These are phyloP conservation scores for Candida patagonica DNA, from an alignment of 805 yeast species.

Conservation along the genomic window DNA sequence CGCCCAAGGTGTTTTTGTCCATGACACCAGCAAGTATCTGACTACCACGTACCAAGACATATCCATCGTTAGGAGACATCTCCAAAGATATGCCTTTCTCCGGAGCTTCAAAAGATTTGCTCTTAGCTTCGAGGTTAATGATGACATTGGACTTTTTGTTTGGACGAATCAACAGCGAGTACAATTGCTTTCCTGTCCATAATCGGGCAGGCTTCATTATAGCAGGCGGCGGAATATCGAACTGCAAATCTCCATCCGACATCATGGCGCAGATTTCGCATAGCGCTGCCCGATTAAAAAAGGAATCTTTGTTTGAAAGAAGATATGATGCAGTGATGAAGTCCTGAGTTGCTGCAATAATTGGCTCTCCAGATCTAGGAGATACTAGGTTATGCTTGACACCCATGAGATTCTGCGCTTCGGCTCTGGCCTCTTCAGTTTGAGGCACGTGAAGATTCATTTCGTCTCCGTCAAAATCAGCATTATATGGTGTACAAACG, in stretches of 20 bases:
- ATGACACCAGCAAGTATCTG: constrained; percentile 84
- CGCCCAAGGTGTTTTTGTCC: constrained; percentile 96
- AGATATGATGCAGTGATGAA: constrained; percentile 94
- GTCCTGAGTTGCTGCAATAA: constrained; percentile 99
- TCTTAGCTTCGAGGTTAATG: constrained; percentile 89
- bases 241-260: constrained; percentile 84
- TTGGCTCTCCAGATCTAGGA: constrained; percentile 97
- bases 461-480: constrained; percentile 99
- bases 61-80: constrained; percentile 98
- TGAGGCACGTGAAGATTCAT: constrained; percentile 99
- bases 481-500: constrained; percentile 98
- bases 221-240: constrained; percentile 94
- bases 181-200: constrained; percentile 98
- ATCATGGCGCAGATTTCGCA: constrained; percentile 84
- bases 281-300: constrained; percentile 78
- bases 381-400: constrained; percentile 90
- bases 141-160: constrained; percentile 65
- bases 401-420: constrained; percentile 97
- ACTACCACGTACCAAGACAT: constrained; percentile 81
- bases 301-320: constrained; percentile 87
- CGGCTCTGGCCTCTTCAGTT: constrained; percentile 97
- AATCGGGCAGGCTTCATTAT: constrained; percentile 77
- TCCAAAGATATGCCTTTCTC: constrained; percentile 63
- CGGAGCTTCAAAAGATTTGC: constrained; percentile 82
- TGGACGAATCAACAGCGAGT: constrained; percentile 79